Conservation (phyloP, 2,329 filamentous ascomycete genomes). For the Nemania sp. region DNA sequence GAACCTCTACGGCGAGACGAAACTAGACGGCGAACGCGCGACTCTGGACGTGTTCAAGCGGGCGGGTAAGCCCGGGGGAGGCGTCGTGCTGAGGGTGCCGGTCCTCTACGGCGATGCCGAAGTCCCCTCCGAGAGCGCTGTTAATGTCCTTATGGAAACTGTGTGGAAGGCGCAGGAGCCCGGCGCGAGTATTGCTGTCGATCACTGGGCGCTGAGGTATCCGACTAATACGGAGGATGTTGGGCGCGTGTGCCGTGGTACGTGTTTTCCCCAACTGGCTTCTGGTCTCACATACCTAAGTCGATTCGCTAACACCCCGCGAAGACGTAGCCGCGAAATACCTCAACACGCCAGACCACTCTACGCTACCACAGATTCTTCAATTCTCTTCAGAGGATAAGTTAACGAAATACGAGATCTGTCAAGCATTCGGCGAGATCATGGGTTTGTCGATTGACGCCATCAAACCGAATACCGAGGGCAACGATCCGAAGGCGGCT, state of each 20-base stretch:
- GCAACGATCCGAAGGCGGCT: slow-evolving; percentile 69
- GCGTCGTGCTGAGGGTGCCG: slow-evolving; percentile 76
- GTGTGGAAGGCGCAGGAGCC: slow-evolving; percentile 73
- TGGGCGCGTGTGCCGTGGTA: slow-evolving; percentile 72
- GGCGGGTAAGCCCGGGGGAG: slow-evolving; percentile 55
- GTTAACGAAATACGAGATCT: slow-evolving; percentile 90
- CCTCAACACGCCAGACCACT: slow-evolving; percentile 51
- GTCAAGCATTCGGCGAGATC: slow-evolving; percentile 74
- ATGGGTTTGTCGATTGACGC: slow-evolving; percentile 72
- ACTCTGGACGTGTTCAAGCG: slow-evolving; percentile 64
- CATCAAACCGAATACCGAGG: slow-evolving; percentile 70
- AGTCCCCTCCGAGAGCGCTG: slow-evolving; percentile 73
- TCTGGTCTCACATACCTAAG: slow-evolving; percentile 32
- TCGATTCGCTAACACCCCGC: slow-evolving; percentile 19
- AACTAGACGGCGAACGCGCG: slow-evolving; percentile 63
- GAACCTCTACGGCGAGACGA: slow-evolving; percentile 72
- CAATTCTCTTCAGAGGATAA: slow-evolving; percentile 87
- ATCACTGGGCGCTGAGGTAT: slow-evolving; percentile 82
- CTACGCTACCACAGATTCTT: slow-evolving; percentile 67
- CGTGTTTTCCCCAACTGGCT: too few relatives aligned
- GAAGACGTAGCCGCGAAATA: slow-evolving; percentile 74
- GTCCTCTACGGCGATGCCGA: slow-evolving; percentile 82
- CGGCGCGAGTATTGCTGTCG: slow-evolving; percentile 70
- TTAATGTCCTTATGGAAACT: slow-evolving; percentile 78
- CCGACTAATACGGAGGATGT: slow-evolving; percentile 91